Percentiles rank a stretch among this genome's conserved stretches.
phyloP scores from a whole-genome alignment of 2,329 filamentous ascomycete species.

The Fusarium udum region DNA sequence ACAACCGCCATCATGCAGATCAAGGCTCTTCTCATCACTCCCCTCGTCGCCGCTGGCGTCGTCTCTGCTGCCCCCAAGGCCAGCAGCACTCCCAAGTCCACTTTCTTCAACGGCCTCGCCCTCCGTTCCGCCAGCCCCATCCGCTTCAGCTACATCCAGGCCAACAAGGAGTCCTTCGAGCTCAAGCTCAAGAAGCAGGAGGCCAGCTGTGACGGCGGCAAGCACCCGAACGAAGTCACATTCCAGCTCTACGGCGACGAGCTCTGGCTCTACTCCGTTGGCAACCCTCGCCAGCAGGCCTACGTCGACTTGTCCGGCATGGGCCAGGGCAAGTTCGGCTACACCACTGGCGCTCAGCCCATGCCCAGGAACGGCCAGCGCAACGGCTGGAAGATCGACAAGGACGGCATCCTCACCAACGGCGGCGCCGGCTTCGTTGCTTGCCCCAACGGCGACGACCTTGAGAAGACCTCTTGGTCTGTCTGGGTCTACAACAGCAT shows the following conservation, averaged over 20 bases:
- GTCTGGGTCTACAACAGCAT: slow-evolving; percentile 50
- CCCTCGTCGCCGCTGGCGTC: slow-evolving; percentile 42
- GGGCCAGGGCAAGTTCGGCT: slow-evolving; percentile 64
- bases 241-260: slow-evolving; percentile 58
- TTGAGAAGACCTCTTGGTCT: slow-evolving; percentile 49
- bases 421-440: slow-evolving; percentile 57
- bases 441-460: slow-evolving; percentile 57
- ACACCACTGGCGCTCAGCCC: slow-evolving; percentile 56
- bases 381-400: slow-evolving; percentile 58
- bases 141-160: slow-evolving; percentile 58
- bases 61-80: slow-evolving; percentile 42
- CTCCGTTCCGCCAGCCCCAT: slow-evolving; percentile 60
- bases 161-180: slow-evolving; percentile 55
- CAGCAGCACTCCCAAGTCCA: slow-evolving; percentile 32
- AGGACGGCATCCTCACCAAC: slow-evolving; percentile 57
- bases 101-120: slow-evolving; percentile 59
- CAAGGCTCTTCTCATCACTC: slow-evolving; percentile 39
- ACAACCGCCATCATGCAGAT: slow-evolving; percentile 43
- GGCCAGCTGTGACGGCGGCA: slow-evolving; percentile 56
- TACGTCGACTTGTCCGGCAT: slow-evolving; percentile 67
- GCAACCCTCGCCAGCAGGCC: slow-evolving; percentile 55
- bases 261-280: slow-evolving; percentile 57
- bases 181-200: slow-evolving; percentile 56
- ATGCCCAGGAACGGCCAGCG: slow-evolving; percentile 55
- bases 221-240: slow-evolving; percentile 52